phyloP scores from a whole-genome alignment of 176 grass and related monocot species.

The Cenchrus fungigraminus region DNA sequence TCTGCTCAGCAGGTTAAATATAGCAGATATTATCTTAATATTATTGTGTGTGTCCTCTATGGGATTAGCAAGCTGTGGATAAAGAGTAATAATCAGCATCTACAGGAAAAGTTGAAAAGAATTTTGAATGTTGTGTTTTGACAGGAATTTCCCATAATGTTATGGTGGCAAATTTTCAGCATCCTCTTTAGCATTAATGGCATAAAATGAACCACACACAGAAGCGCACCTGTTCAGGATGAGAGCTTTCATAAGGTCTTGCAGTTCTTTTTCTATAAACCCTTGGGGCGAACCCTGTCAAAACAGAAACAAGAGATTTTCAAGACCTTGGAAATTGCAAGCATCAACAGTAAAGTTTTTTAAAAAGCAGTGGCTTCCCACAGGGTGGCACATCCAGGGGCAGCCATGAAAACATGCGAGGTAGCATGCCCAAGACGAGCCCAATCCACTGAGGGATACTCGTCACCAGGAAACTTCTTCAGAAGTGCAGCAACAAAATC shows the following conservation, averaged over 20 bases:
- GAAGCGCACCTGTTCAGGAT: constrained; percentile 68
- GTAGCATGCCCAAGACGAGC: constrained; percentile 41
- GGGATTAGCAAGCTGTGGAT: constrained; percentile 65
- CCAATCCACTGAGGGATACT: constrained; percentile 54
- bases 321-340: neutral
- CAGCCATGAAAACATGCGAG: constrained; percentile 69
- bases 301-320: neutral
- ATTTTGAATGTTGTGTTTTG: neutral
- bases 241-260: constrained; percentile 49
- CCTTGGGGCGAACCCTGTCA: constrained; percentile 62
- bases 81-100: neutral
- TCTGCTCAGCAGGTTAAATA: constrained; percentile 81
- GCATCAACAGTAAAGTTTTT: neutral
- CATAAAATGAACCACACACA: neutral
- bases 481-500: constrained; percentile 68
- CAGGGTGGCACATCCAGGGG: constrained; percentile 77
- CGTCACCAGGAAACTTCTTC: constrained; percentile 52
- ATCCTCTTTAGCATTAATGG: neutral
- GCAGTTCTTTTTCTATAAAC: constrained; percentile 44
- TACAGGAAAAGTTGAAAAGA: neutral
- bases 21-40: constrained; percentile 65
- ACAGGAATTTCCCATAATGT: neutral
- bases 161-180: neutral
- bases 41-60: constrained; percentile 55
- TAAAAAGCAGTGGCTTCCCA: neutral